phyloP scores from a whole-genome alignment of 1,284 basidiomycete species.

The Pseudozyma tsukubaensis region DNA sequence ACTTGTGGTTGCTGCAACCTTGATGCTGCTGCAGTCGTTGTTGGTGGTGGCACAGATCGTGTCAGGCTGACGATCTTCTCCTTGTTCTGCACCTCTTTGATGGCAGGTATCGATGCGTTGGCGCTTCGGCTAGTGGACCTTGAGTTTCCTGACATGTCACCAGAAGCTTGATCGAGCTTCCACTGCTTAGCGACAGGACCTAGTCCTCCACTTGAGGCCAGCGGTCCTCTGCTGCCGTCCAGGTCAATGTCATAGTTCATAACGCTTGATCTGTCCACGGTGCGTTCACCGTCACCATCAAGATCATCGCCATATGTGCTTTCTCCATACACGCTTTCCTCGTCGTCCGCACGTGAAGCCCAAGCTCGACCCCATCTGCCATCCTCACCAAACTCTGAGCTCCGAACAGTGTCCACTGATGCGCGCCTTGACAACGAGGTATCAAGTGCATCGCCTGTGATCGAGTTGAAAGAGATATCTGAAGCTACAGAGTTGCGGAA shows the following conservation, averaged over 20 bases:
- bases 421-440: constrained; percentile 32
- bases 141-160: constrained; percentile 1
- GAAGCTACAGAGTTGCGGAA: constrained; percentile 56
- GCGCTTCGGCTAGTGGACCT: not conserved
- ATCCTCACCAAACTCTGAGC: constrained; percentile 59
- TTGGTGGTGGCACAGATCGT: constrained; percentile 25
- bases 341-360: constrained; percentile 54
- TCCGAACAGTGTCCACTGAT: constrained; percentile 59
- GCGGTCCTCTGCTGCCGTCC: constrained; percentile 14
- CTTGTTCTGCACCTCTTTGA: constrained; percentile 35
- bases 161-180: constrained; percentile 27
- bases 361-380: constrained; percentile 61
- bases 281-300: constrained; percentile 10
- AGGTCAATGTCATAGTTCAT: constrained; percentile 21
- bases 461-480: constrained; percentile 58
- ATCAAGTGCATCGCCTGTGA: constrained; percentile 31
- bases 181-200: constrained; percentile 33
- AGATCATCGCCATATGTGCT: constrained; percentile 33
- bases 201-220: constrained; percentile 18
- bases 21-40: not conserved
- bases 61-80: constrained; percentile 58
- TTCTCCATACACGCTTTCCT: constrained; percentile 53
- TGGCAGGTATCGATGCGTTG: constrained; percentile 17
- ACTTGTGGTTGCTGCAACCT: constrained; percentile 10
- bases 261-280: not conserved